Percentiles rank a stretch among this genome's conserved stretches.
Evolutionary conservation across 257 asterid genomes (phyloP).

Genomic region (Eustoma russellianum): DNA sequence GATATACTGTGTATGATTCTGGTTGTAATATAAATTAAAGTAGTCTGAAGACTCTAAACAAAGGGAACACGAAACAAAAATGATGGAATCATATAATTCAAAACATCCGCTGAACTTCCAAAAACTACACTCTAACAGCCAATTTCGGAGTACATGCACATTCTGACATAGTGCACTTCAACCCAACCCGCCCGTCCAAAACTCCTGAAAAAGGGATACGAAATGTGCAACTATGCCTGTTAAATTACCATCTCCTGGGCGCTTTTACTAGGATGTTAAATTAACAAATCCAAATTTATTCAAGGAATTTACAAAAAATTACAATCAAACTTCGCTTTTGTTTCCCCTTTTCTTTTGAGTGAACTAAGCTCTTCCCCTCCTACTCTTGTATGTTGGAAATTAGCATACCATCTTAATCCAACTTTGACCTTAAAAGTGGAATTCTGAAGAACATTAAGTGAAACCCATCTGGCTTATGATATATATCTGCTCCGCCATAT

Average conservation of each 20-base stretch:
- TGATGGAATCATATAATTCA: not conserved
- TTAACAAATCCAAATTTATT: not conserved
- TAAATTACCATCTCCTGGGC: not conserved
- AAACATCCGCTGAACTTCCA: conserved; percentile 2
- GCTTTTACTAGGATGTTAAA: too few species aligned
- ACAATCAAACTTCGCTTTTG: too few species aligned
- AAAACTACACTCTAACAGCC: conserved; percentile 9
- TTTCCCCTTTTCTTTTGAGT: not conserved
- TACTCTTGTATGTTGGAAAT: not conserved
- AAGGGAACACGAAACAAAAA: too few species aligned
- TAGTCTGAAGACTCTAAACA: too few species aligned
- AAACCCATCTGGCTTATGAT: conserved; percentile 2
- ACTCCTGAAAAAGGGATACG: not conserved
- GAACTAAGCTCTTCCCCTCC: conserved; percentile 16
- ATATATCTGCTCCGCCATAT: not conserved
- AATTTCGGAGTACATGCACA: conserved; percentile 15
- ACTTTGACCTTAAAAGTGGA: conserved; percentile 19
- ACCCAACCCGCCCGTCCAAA: conserved; percentile 11
- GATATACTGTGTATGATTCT: too few species aligned
- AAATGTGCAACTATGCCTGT: conserved; percentile 8
- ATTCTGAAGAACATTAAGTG: not conserved
- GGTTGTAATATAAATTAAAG: too few species aligned
- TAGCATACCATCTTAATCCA: conserved; percentile 4
- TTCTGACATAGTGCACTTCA: conserved; percentile 2
- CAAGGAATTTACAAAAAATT: conserved; percentile 23